Evolutionary conservation across 2,329 filamentous ascomycete species (phyloP).

Genomic region (Rutstroemia sp.): DNA sequence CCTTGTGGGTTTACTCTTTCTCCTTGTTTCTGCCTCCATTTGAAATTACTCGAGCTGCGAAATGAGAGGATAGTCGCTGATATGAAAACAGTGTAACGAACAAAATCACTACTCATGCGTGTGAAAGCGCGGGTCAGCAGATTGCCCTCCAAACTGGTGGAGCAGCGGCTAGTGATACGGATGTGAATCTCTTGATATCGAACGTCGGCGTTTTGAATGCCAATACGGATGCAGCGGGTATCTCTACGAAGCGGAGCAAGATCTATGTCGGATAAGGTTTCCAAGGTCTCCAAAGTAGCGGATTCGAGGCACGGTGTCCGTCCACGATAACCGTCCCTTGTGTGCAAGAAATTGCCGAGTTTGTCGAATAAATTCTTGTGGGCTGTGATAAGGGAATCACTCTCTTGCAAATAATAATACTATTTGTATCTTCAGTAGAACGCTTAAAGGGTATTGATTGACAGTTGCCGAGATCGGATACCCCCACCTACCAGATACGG

Average conservation of each 20-base stretch:
- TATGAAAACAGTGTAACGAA: slow-evolving; percentile 15
- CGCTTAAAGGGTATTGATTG: not conserved
- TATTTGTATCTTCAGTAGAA: too few species aligned
- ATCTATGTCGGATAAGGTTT: not conserved
- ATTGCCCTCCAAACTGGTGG: slow-evolving; percentile 10
- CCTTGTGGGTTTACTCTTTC: slow-evolving; percentile 12
- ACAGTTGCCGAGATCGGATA: slow-evolving; percentile 5
- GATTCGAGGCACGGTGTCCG: not conserved
- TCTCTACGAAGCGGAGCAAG: slow-evolving; percentile 11
- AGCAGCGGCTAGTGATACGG: slow-evolving; percentile 14
- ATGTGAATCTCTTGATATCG: slow-evolving; percentile 19
- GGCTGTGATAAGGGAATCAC: too few species aligned
- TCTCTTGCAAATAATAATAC: too few species aligned
- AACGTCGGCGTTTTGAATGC: slow-evolving; percentile 22
- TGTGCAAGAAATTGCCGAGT: too few species aligned
- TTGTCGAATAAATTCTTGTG: too few species aligned
- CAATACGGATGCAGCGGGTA: slow-evolving; percentile 17
- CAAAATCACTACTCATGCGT: slow-evolving; percentile 18
- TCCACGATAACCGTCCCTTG: not conserved
- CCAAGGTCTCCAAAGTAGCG: not conserved
- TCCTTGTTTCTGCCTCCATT: too few species aligned
- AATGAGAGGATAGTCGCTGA: not conserved
- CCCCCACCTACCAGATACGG: not conserved
- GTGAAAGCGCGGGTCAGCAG: slow-evolving; percentile 18
- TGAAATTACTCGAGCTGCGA: not conserved